phyloP scores from a whole-genome alignment of 768 basidiomycete genomes.

The Termitomyces sp. region DNA sequence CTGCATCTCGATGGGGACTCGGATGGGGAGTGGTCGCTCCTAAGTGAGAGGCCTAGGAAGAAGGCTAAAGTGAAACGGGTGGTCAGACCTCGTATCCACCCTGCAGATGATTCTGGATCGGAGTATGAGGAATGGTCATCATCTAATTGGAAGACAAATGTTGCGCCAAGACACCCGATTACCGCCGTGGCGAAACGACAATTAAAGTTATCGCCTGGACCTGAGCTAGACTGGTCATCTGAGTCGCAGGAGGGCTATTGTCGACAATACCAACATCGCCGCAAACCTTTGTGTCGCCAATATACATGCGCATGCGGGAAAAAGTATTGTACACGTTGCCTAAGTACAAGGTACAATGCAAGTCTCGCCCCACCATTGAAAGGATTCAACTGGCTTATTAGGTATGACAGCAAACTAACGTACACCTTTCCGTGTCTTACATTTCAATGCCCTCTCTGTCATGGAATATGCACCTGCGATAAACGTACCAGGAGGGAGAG shows the following conservation, averaged over 20 bases:
- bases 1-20: not conserved
- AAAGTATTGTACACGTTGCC: constrained; percentile 16
- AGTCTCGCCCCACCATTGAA: not conserved
- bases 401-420: constrained; percentile 13
- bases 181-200: not conserved
- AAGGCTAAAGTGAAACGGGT: not conserved
- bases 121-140: not conserved
- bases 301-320: constrained; percentile 10
- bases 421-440: constrained; percentile 14
- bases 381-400: not conserved
- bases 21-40: not conserved
- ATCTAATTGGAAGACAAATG: not conserved
- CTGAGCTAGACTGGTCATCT: constrained; percentile 3
- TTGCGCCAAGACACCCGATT: not conserved
- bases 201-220: too few relatives aligned
- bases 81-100: not conserved
- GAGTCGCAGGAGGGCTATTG: constrained; percentile 13
- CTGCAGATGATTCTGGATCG: not conserved
- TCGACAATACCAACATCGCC: constrained; percentile 20
- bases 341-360: constrained; percentile 11
- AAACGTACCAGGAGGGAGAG: constrained; percentile 35
- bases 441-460: constrained; percentile 42
- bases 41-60: not conserved
- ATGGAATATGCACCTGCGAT: constrained; percentile 44
- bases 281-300: constrained; percentile 3